These are phyloP conservation scores for Baudoinia panamericana DNA, from an alignment of 495 filamentous ascomycete species.

Conservation along the genomic window DNA sequence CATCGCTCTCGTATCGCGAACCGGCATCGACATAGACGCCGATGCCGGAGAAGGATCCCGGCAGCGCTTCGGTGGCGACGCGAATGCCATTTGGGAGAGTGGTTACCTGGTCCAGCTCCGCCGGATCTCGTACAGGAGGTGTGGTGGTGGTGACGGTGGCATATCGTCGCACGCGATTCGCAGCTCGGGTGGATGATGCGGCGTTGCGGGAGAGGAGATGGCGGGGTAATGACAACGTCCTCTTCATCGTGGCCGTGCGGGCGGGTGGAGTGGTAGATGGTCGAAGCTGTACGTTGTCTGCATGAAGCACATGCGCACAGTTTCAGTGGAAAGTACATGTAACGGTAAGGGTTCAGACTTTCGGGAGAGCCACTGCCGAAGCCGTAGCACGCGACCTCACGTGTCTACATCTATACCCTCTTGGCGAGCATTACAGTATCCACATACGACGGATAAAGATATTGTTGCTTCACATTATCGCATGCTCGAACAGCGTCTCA, in stretches of 20 bases:
- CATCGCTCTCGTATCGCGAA: conserved; percentile 82
- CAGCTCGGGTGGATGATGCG: neutral
- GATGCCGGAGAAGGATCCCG: conserved; percentile 87
- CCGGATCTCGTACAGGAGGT: conserved; percentile 46
- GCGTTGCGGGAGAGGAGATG: conserved; percentile 5
- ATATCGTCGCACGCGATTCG: conserved; percentile 6
- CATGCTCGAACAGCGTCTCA: too few relatives aligned
- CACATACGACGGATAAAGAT: too few relatives aligned
- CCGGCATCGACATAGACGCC: conserved; percentile 96
- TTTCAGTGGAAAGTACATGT: too few relatives aligned
- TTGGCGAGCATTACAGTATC: too few relatives aligned
- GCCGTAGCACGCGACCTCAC: too few relatives aligned
- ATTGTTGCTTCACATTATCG: too few relatives aligned
- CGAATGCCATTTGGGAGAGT: conserved; percentile 86
- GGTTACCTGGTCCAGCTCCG: conserved; percentile 76
- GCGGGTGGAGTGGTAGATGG: too few relatives aligned
- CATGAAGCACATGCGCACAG: too few relatives aligned
- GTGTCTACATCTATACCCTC: too few relatives aligned
- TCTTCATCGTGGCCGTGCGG: conserved; percentile 12
- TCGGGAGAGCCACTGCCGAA: too few relatives aligned
- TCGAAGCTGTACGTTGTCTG: neutral
- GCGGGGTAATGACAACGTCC: conserved; percentile 2
- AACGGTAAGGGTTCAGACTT: too few relatives aligned
- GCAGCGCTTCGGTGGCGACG: conserved; percentile 88
- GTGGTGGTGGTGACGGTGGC: conserved; percentile 10